Evolutionary conservation across 1,284 basidiomycete species (phyloP).

Genomic region (Gomphus bonarii): DNA sequence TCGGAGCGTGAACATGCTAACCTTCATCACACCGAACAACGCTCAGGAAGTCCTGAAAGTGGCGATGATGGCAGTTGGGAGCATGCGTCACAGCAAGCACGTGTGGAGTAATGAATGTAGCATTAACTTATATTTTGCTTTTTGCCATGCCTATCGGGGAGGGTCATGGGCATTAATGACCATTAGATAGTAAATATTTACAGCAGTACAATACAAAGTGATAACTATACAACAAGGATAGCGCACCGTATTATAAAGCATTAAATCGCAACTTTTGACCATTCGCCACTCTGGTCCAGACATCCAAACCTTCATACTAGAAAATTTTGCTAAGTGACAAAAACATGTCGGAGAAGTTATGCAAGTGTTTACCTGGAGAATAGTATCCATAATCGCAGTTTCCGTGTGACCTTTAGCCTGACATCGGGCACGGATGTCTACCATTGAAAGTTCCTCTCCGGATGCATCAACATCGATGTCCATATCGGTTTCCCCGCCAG

Average conservation of each 20-base stretch:
- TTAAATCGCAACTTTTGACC: slow-evolving; percentile 62
- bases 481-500: slow-evolving; percentile 56
- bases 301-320: slow-evolving; percentile 76
- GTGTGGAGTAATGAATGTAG: background rate
- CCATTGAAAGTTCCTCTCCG: slow-evolving; percentile 64
- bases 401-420: slow-evolving; percentile 86
- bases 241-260: background rate
- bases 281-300: slow-evolving; percentile 68
- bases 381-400: slow-evolving; percentile 77
- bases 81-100: slow-evolving; percentile 38
- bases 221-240: background rate
- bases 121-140: slow-evolving; percentile 2
- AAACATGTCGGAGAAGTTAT: background rate
- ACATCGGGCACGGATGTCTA: slow-evolving; percentile 78
- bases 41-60: slow-evolving; percentile 28
- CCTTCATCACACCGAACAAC: slow-evolving; percentile 15
- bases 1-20: slow-evolving; percentile 17
- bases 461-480: slow-evolving; percentile 57
- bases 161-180: background rate
- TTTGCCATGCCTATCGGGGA: background rate
- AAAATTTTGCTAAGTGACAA: slow-evolving; percentile 12
- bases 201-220: background rate
- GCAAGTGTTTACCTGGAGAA: slow-evolving; percentile 50
- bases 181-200: background rate
- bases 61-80: slow-evolving; percentile 62